Base-by-base conservation (phyloP, 2,329 filamentous ascomycete species). In the Sporothrix phasma region DNA sequence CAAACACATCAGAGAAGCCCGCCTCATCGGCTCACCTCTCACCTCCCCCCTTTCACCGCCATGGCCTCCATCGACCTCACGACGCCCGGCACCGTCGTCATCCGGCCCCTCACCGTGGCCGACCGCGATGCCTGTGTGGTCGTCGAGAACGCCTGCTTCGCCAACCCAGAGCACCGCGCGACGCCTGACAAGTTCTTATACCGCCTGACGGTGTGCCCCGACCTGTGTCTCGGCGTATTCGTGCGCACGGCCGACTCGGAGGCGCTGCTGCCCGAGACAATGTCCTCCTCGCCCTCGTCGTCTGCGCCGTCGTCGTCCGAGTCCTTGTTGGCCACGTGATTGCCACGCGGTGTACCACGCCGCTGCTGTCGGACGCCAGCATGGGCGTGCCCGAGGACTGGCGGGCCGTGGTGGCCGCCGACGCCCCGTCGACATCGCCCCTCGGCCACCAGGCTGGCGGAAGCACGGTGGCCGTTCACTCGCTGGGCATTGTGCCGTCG, bases 161-260 rank as follows among this genome's bases (percentile, higher is more conserved):
- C 74, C 17, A 72, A 84, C 62, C 76, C 79, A 26, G 72, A 73
- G 49, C 78, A 84, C 68, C 76, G 82, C 53, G 79, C 80, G 61
- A 77, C 77, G 3, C 77, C 74, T 53, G 81, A 85, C 64, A 84
- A 84, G 79, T 85, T 94, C 71, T 77, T 82, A 64, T 95, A 95
- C 75, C 88, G 90, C 66, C 82, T 96, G 29, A 83, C 81, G 29
- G 81, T 79, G 71, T 92, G 88, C 73, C 86, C 88, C 45, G 88
- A 92, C 71, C 82, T 96, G 63, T 88, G 84, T 73, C 79, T 92
- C 61, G 92, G 92, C 31, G 76, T 96, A 63, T 96, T 93, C 78
- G 58, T 54, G 3, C 43, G 51, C 46, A 45, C 26, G 15, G 43
- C 39, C 22, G 41, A 29, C 22, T 60, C 45, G 4, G 56, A 56